Percentiles rank a stretch among this genome's conserved stretches.
These are phyloP conservation scores for Acanthamoeba castellanii DNA, from an alignment of 208 protist species.

Conservation along the genomic window DNA sequence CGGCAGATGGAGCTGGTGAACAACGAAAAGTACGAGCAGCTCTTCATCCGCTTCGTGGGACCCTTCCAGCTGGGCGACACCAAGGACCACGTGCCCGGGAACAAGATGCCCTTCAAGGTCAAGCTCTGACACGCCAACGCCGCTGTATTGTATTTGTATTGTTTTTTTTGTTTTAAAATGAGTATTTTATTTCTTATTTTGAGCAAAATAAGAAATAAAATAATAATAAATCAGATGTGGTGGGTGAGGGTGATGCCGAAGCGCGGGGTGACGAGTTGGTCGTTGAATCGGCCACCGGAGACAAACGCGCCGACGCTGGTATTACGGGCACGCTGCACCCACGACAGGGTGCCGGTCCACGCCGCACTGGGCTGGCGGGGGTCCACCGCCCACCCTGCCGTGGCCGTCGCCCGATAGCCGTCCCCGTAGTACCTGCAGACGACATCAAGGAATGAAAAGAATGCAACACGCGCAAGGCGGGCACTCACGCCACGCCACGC, in stretches of 20 bases:
- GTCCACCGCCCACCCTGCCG: no score
- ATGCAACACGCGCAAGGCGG: no score
- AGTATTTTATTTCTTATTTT: no score
- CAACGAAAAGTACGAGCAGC: constrained; percentile 55
- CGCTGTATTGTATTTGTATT: neutral
- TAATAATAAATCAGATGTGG: no score
- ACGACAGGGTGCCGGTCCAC: neutral
- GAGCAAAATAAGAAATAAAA: no score
- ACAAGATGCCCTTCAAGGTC: constrained; percentile 48
- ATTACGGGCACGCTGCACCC: neutral
- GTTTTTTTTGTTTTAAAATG: no score
- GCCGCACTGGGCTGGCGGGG: no score
- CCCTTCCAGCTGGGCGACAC: constrained; percentile 56
- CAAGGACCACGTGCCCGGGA: constrained; percentile 1
- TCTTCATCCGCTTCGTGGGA: constrained; percentile 32
- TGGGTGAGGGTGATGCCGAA: neutral
- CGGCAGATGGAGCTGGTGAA: constrained; percentile 30
- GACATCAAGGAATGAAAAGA: neutral
- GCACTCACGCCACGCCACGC: neutral
- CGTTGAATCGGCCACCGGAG: neutral
- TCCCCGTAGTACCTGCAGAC: neutral
- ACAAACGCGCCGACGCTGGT: neutral
- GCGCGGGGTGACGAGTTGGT: neutral
- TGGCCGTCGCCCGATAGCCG: neutral
- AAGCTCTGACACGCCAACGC: neutral